phyloP scores from a whole-genome alignment of 495 filamentous ascomycete species.

The Xylaria bambusicola region DNA sequence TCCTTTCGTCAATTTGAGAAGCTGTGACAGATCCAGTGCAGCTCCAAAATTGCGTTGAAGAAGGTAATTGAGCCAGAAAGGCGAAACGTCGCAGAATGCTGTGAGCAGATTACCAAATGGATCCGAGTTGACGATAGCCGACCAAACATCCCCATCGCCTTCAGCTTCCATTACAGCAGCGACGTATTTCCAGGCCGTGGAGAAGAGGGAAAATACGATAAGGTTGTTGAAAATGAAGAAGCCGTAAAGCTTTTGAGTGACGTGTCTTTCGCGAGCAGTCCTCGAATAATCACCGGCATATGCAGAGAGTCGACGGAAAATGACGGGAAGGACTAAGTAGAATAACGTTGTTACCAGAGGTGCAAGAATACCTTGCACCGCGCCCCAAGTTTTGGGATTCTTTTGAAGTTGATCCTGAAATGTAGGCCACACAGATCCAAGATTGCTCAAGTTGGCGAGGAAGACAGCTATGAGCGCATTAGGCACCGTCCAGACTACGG shows the following conservation, averaged over 20 bases:
- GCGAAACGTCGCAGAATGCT: slow-evolving; percentile 67
- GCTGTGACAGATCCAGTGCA: slow-evolving; percentile 72
- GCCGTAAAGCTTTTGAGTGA: slow-evolving; percentile 73
- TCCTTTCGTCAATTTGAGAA: slow-evolving; percentile 59
- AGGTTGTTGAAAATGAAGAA: slow-evolving; percentile 90
- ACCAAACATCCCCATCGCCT: slow-evolving; percentile 51
- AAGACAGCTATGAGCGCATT: slow-evolving; percentile 83
- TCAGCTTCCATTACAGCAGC: slow-evolving; percentile 55
- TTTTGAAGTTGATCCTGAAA: slow-evolving; percentile 60
- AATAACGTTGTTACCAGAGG: slow-evolving; percentile 78
- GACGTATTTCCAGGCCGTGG: slow-evolving; percentile 64
- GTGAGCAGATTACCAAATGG: slow-evolving; percentile 56
- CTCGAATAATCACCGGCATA: slow-evolving; percentile 72
- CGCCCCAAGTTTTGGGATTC: slow-evolving; percentile 65
- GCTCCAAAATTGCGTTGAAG: slow-evolving; percentile 79
- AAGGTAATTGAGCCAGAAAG: slow-evolving; percentile 81
- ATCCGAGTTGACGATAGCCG: slow-evolving; percentile 57
- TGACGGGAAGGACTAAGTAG: slow-evolving; percentile 73
- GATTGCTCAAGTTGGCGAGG: slow-evolving; percentile 68
- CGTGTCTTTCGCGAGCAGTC: slow-evolving; percentile 75
- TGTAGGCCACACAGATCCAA: slow-evolving; percentile 67
- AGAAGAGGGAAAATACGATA: slow-evolving; percentile 79
- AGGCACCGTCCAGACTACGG: slow-evolving; percentile 71
- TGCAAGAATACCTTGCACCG: slow-evolving; percentile 78
- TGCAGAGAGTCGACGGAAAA: slow-evolving; percentile 70